Evolutionary conservation across 371 early-diverging fungal genomes (phyloP).

Genomic region (Lichtheimia hyalospora): DNA sequence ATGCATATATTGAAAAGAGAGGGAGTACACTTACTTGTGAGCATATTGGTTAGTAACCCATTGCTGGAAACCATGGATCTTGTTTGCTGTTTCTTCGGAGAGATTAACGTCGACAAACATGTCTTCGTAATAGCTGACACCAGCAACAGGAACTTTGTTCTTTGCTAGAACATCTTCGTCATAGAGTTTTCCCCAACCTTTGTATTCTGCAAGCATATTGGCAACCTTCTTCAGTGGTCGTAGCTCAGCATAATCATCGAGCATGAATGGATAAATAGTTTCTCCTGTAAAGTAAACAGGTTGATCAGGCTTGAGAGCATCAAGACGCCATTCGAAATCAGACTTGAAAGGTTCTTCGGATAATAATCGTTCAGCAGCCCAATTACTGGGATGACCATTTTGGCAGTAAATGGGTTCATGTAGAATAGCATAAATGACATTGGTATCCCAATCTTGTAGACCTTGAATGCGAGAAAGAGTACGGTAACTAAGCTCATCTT

Average conservation of each 20-base stretch:
- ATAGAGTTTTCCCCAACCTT: slow-evolving; percentile 62
- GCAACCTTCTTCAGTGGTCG: slow-evolving; percentile 61
- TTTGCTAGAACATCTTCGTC: slow-evolving; percentile 46
- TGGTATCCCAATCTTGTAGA: slow-evolving; percentile 57
- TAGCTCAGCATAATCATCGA: slow-evolving; percentile 70
- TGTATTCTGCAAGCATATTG: slow-evolving; percentile 58
- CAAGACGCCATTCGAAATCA: slow-evolving; percentile 52
- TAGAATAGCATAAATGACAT: slow-evolving; percentile 68
- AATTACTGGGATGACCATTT: slow-evolving; percentile 49
- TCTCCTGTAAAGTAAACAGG: slow-evolving; percentile 60
- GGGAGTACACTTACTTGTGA: slow-evolving; percentile 55
- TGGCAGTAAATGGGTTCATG: slow-evolving; percentile 78
- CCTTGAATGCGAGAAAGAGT: slow-evolving; percentile 48
- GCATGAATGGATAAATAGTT: slow-evolving; percentile 75
- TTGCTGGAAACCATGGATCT: slow-evolving; percentile 59
- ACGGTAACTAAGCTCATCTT: slow-evolving; percentile 47
- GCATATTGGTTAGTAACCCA: slow-evolving; percentile 79
- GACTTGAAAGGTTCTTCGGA: slow-evolving; percentile 40
- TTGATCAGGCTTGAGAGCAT: slow-evolving; percentile 32
- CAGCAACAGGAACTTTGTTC: slow-evolving; percentile 64
- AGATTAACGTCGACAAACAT: slow-evolving; percentile 67
- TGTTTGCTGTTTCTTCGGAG: slow-evolving; percentile 62
- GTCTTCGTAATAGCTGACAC: slow-evolving; percentile 74
- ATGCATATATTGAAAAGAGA: no score
- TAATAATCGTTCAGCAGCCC: slow-evolving; percentile 69